Percentiles rank a stretch among this genome's conserved stretches.
Evolutionary conservation across 2,329 filamentous ascomycete species (phyloP).

Genomic region (Paraphaeosphaeria sporulosa): DNA sequence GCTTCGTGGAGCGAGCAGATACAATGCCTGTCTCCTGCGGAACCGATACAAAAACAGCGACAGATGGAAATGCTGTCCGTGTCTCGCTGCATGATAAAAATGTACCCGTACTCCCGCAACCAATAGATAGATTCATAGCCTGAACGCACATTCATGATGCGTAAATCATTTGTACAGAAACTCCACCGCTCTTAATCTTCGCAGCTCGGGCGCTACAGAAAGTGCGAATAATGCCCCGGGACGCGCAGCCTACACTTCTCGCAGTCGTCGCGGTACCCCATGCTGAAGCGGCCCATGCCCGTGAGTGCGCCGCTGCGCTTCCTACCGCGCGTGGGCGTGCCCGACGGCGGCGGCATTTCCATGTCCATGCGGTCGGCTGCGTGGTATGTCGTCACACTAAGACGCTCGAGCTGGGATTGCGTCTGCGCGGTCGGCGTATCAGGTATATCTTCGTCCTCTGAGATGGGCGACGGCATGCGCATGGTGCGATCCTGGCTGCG

Average conservation of each 20-base stretch:
- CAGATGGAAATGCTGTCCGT: not conserved
- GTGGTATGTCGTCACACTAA: constrained; percentile 43
- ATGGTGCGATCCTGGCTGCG: constrained; percentile 33
- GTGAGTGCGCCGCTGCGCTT: constrained; percentile 50
- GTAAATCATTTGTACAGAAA: not conserved
- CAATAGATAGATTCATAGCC: not conserved
- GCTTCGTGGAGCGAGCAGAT: not conserved
- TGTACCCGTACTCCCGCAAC: not conserved
- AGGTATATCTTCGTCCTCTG: constrained; percentile 48
- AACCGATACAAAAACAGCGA: not conserved
- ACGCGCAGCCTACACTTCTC: constrained; percentile 57
- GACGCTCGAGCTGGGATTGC: constrained; percentile 48
- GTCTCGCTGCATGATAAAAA: not conserved
- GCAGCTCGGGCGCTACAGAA: constrained; percentile 30
- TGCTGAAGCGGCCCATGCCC: constrained; percentile 52
- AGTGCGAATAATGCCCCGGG: constrained; percentile 61
- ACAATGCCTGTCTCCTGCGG: not conserved
- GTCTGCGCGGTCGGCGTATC: constrained; percentile 47
- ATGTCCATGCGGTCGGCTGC: constrained; percentile 44
- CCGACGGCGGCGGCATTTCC: constrained; percentile 22
- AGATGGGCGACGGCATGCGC: constrained; percentile 52
- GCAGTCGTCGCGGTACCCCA: constrained; percentile 60
- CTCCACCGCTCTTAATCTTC: not conserved
- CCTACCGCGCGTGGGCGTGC: constrained; percentile 39
- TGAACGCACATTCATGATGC: not conserved